Evolutionary conservation across 257 asterid species (phyloP).

Genomic region (Solanum paucissectum): DNA sequence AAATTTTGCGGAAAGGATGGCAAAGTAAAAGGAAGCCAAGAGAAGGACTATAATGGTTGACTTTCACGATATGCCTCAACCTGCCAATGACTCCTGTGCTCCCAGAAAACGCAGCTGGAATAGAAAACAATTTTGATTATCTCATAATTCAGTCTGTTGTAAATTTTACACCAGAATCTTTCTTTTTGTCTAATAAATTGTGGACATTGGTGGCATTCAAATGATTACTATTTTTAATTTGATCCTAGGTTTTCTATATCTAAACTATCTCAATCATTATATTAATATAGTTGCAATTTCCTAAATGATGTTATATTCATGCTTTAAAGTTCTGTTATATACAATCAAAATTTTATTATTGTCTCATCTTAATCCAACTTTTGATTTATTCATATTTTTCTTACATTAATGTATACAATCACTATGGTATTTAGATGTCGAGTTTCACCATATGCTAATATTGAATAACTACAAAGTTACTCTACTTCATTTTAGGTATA

Average conservation of each 20-base stretch:
- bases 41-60: background rate
- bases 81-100: no score
- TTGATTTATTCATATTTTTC: background rate
- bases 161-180: background rate
- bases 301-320: background rate
- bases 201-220: no score
- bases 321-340: background rate
- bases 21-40: background rate
- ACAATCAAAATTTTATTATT: background rate
- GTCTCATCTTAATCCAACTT: background rate
- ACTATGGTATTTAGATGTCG: background rate
- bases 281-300: background rate
- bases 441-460: no score
- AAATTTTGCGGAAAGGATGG: background rate
- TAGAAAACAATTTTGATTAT: no score
- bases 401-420: background rate
- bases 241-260: background rate
- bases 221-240: background rate
- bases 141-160: background rate
- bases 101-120: no score
- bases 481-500: no score
- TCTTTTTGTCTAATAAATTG: no score
- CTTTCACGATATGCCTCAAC: no score
- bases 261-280: background rate
- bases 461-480: no score